phyloP scores from a whole-genome alignment of 345 rosid genomes.

The Corchorus capsularis region DNA sequence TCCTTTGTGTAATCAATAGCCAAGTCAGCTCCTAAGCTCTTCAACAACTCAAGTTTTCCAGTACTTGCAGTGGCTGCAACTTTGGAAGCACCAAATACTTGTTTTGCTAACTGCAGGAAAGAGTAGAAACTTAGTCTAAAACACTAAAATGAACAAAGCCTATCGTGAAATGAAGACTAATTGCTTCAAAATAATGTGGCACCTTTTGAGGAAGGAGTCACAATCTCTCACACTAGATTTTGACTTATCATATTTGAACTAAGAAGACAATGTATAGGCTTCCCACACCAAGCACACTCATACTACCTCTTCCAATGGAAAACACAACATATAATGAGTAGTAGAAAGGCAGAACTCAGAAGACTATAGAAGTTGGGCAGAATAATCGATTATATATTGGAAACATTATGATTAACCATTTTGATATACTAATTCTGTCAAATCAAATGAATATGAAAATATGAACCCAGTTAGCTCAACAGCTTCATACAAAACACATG shows the following conservation, averaged over 20 bases:
- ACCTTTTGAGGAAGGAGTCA: not conserved
- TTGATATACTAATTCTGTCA: not conserved
- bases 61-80: constrained; percentile 90
- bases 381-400: not conserved
- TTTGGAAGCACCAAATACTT: constrained; percentile 82
- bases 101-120: constrained; percentile 72
- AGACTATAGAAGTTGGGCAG: not conserved
- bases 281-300: no score
- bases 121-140: constrained; percentile 13
- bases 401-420: not conserved
- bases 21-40: constrained; percentile 84
- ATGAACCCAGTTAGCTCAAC: not conserved
- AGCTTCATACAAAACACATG: not conserved
- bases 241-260: not conserved
- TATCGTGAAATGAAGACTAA: not conserved
- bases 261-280: not conserved
- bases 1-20: constrained; percentile 90
- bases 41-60: constrained; percentile 66
- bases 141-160: not conserved
- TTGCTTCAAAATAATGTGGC: not conserved
- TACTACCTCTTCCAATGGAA: no score
- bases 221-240: not conserved
- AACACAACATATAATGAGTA: not conserved
- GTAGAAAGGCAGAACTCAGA: not conserved
- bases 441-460: not conserved